Conservation (phyloP, 169 alveolate species). For the Plasmodium coatneyi region DNA sequence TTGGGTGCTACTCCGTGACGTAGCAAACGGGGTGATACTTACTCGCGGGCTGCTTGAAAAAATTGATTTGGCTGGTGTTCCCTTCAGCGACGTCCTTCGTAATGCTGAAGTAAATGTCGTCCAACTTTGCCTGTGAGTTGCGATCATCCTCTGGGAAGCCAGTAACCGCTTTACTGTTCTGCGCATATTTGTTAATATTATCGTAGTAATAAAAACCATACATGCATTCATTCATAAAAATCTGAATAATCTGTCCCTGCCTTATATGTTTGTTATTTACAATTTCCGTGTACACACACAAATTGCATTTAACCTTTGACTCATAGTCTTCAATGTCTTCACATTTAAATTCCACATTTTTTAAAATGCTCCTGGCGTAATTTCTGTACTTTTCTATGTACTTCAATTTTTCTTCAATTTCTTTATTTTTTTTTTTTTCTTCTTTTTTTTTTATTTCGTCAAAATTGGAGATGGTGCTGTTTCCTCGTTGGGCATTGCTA, state of each 20-base stretch:
- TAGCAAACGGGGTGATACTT: slow-evolving; percentile 60
- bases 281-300: slow-evolving; percentile 57
- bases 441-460: slow-evolving; percentile 52
- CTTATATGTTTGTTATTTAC: slow-evolving; percentile 54
- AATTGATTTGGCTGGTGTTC: slow-evolving; percentile 22
- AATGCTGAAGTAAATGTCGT: slow-evolving; percentile 45
- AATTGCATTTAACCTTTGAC: slow-evolving; percentile 42
- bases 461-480: slow-evolving; percentile 15
- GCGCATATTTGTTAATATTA: slow-evolving; percentile 35
- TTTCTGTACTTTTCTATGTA: slow-evolving; percentile 69
- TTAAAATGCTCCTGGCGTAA: slow-evolving; percentile 31
- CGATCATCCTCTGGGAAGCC: not conserved
- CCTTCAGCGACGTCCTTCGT: slow-evolving; percentile 46
- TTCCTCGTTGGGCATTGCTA: not conserved
- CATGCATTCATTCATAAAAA: slow-evolving; percentile 62
- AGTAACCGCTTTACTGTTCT: slow-evolving; percentile 3
- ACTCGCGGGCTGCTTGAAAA: slow-evolving; percentile 42
- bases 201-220: slow-evolving; percentile 66
- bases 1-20: slow-evolving; percentile 17
- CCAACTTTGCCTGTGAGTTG: not conserved
- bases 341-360: slow-evolving; percentile 64
- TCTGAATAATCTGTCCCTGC: slow-evolving; percentile 48
- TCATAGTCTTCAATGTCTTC: slow-evolving; percentile 31
- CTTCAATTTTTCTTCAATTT: slow-evolving; percentile 58
- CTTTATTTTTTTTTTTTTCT: slow-evolving; percentile 45